Evolutionary conservation across 371 early-diverging fungal genomes (phyloP), one percentile per base, ranked within the genome.

Genomic region (Saksenaea vasiformis): DNA sequence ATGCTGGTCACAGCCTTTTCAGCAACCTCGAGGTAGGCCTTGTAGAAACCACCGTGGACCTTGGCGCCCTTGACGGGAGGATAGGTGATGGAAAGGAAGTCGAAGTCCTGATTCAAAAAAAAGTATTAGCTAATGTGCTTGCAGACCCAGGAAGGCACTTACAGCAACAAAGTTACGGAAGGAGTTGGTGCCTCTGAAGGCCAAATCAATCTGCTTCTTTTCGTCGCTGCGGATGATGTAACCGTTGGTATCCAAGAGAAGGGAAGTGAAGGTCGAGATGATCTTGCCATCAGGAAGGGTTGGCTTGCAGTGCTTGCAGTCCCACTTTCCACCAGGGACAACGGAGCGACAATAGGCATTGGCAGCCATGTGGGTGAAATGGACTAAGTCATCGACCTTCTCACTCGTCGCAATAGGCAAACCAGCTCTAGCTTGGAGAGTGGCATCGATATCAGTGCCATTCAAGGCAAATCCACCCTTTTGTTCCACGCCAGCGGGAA

Each of bases 121-220:
- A 13, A 10, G 7, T 0, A 37, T 28, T 17, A 28, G 35, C 26
- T 9, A 36, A 62, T 53, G 28, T n/a, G 7, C 44, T 66, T 54
- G 34, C 61, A 10, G 22, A 28, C 9, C n/a, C 15, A 10, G n/a
- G 10, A 11, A n/a, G n/a, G 8, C 15, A 60, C 66, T 57, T 61
- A 66, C 70, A 3, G 70, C 70, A 36, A 70, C 41, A 34, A 41
- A 54, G 38, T 66, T 70, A 14, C 62, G 59, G 60, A 70, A 54
- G 36, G 70, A 70, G 56, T 43, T 61, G 13, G 34, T 65, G 39
- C 70, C 71, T 51, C 71, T 64, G 54, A 67, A 71, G 19, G 54
- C 61, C 27, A 71, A 31, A 37, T 71, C 67, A 17, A 71, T 67
- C 17, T 56, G 41, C 56, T 71, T 64, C 22, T 65, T 54, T 17